phyloP scores from a whole-genome alignment of 495 filamentous ascomycete species.

The Rusavskia elegans region DNA sequence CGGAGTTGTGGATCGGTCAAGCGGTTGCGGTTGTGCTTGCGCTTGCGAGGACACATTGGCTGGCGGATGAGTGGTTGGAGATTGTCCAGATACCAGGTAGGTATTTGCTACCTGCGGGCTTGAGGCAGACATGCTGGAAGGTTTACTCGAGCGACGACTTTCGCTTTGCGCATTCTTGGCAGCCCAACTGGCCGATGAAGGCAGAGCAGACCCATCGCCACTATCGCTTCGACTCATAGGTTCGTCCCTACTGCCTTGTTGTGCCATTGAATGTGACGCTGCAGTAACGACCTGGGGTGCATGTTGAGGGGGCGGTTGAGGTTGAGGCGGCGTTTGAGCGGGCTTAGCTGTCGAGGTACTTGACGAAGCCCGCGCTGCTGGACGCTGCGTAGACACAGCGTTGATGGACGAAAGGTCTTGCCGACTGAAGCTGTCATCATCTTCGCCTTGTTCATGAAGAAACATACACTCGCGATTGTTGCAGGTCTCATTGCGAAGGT shows the following conservation, averaged over 20 bases:
- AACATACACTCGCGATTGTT: conserved; percentile 95
- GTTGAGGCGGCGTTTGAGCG: conserved; percentile 24
- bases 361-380: conserved; percentile 21
- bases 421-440: conserved; percentile 88
- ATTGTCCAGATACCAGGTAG: conserved; percentile 30
- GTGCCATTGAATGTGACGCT: conserved; percentile 53
- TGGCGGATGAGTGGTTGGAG: conserved; percentile 24
- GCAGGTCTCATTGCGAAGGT: conserved; percentile 81
- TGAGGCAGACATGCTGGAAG: conserved; percentile 60
- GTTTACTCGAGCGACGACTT: conserved; percentile 57
- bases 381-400: conserved; percentile 55
- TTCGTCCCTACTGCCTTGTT: conserved; percentile 63
- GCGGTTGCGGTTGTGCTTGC: conserved; percentile 14
- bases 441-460: conserved; percentile 89
- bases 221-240: conserved; percentile 38
- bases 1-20: conserved; percentile 8
- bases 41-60: conserved; percentile 13
- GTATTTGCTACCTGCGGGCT: conserved; percentile 61
- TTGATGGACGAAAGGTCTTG: conserved; percentile 96
- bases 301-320: conserved; percentile 35
- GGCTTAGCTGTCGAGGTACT: conserved; percentile 5
- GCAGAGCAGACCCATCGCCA: conserved; percentile 70
- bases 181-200: conserved; percentile 88
- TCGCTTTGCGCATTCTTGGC: conserved; percentile 53
- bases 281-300: conserved; percentile 26